phyloP scores from a whole-genome alignment of 345 rosid genomes.

The Hibiscus syriacus region DNA sequence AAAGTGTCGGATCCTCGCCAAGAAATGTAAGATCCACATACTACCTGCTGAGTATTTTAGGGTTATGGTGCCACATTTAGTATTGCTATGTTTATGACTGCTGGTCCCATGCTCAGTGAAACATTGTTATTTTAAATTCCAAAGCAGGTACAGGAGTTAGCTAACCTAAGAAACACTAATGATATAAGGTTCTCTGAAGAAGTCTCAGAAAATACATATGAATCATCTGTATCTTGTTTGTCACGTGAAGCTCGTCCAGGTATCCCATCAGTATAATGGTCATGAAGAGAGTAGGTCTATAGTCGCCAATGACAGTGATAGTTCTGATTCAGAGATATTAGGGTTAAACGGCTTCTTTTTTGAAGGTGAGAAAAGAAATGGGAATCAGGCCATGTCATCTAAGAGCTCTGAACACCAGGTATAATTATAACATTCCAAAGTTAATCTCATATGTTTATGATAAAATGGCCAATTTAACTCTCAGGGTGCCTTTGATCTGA shows the following conservation, averaged over 20 bases:
- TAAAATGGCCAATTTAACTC: not conserved
- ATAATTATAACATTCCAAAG: not conserved
- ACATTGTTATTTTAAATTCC: slow-evolving; percentile 8
- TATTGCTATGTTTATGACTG: not conserved
- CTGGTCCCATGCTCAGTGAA: not conserved
- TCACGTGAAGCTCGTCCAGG: slow-evolving; percentile 29
- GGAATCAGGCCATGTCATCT: slow-evolving; percentile 28
- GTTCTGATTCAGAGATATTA: slow-evolving; percentile 74
- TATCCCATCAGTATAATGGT: slow-evolving; percentile 16
- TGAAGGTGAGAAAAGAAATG: slow-evolving; percentile 50
- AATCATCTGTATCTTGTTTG: slow-evolving; percentile 27
- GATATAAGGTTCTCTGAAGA: slow-evolving; percentile 29
- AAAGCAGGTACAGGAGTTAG: slow-evolving; percentile 39
- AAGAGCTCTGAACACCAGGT: slow-evolving; percentile 61
- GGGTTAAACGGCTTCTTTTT: slow-evolving; percentile 96
- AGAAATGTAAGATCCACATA: slow-evolving; percentile 44
- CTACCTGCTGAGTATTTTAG: slow-evolving; percentile 9
- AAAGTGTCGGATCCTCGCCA: slow-evolving; percentile 31
- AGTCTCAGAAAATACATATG: slow-evolving; percentile 26
- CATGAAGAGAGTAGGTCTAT: slow-evolving; percentile 21
- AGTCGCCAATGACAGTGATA: slow-evolving; percentile 54
- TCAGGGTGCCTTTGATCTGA: not conserved
- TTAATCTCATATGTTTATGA: not conserved
- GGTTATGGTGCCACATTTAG: not conserved
- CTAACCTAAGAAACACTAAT: slow-evolving; percentile 33